Conservation (phyloP, 768 basidiomycete species). For the Cubamyces sp. region DNA sequence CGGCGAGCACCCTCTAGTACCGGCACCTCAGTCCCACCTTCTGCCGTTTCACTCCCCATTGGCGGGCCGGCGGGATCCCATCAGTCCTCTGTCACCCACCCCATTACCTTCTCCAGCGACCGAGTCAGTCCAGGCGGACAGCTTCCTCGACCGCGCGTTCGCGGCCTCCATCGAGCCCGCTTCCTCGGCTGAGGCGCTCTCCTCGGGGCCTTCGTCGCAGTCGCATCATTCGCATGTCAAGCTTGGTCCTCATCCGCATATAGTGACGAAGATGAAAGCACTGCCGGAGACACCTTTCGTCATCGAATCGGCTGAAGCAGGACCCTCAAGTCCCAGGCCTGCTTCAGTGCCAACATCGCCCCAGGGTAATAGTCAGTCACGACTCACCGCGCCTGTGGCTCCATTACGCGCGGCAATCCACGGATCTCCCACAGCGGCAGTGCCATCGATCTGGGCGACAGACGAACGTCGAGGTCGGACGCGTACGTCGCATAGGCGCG, state of each 20-base stretch:
- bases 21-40: neutral
- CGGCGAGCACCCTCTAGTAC: neutral
- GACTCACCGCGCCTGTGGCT: neutral
- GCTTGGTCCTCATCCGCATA: slow-evolving; percentile 15
- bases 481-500: slow-evolving; percentile 11
- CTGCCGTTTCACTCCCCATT: neutral
- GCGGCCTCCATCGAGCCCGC: slow-evolving; percentile 24
- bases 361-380: neutral
- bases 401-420: neutral
- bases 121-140: slow-evolving; percentile 26
- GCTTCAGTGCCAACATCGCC: neutral
- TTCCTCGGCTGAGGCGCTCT: slow-evolving; percentile 23
- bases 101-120: slow-evolving; percentile 6
- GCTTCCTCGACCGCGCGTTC: slow-evolving; percentile 32
- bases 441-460: neutral
- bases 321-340: neutral
- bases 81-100: neutral
- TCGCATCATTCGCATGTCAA: slow-evolving; percentile 29
- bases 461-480: slow-evolving; percentile 9
- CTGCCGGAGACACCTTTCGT: slow-evolving; percentile 8
- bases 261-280: slow-evolving; percentile 8
- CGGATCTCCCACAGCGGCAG: neutral
- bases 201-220: slow-evolving; percentile 27
- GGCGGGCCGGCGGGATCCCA: neutral
- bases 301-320: neutral